These are phyloP conservation scores for Lichtheimia ramosa DNA, from an alignment of 371 early-diverging fungal genomes.

Conservation along the genomic window DNA sequence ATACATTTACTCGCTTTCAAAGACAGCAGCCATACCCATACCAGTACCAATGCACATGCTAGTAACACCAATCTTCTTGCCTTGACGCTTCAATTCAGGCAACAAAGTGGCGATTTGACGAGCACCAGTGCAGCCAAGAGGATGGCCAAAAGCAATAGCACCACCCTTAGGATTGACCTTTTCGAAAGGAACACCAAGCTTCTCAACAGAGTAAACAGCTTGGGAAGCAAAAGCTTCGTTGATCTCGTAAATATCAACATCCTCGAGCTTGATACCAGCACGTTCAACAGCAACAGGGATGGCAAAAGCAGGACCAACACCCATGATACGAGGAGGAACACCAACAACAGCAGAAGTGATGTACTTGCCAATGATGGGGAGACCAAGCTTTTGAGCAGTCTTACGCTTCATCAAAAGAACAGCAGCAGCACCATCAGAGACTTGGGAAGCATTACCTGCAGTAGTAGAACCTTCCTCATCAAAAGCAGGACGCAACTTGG, in stretches of 20 bases:
- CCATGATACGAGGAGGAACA: slow-evolving; percentile 94
- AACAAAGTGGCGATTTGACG: slow-evolving; percentile 95
- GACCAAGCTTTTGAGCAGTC: slow-evolving; percentile 85
- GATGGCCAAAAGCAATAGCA: slow-evolving; percentile 71
- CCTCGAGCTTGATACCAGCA: slow-evolving; percentile 76
- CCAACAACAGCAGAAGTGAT: slow-evolving; percentile 91
- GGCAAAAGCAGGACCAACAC: slow-evolving; percentile 93
- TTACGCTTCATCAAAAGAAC: slow-evolving; percentile 94
- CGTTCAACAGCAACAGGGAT: slow-evolving; percentile 89
- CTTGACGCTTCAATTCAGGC: slow-evolving; percentile 88
- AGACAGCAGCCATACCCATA: slow-evolving; percentile 95
- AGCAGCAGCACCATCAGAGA: slow-evolving; percentile 98
- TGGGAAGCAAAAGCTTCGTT: slow-evolving; percentile 99
- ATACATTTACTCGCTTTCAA: slow-evolving; percentile 75
- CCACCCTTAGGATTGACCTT: slow-evolving; percentile 99
- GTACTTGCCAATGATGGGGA: slow-evolving; percentile 89
- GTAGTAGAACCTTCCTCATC: slow-evolving; percentile 86
- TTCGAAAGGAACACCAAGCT: slow-evolving; percentile 78
- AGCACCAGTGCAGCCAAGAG: slow-evolving; percentile 92
- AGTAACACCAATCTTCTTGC: slow-evolving; percentile 85
- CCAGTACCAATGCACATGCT: slow-evolving; percentile 98
- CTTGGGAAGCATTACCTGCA: slow-evolving; percentile 98
- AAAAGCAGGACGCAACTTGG: slow-evolving; percentile 93
- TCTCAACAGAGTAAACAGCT: slow-evolving; percentile 89
- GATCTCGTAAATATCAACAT: slow-evolving; percentile 82